A percentile compares a stretch with the other conserved stretches of the same genome.
Evolutionary conservation across 495 filamentous ascomycete genomes (phyloP).

Genomic region (Lophiotrema nucula): DNA sequence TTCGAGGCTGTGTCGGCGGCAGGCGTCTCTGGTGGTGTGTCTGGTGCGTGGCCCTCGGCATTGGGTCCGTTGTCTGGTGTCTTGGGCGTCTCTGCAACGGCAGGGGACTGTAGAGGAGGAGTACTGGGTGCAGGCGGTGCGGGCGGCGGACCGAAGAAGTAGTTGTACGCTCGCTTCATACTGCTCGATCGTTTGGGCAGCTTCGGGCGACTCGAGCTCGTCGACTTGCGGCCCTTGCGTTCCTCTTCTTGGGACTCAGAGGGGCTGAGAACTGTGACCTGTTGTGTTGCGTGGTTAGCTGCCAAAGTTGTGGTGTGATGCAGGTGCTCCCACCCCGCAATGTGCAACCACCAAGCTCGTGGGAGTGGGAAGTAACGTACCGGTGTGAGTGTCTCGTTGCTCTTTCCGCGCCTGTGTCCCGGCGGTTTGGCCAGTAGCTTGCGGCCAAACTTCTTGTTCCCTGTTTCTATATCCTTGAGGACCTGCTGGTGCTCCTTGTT

Average conservation of each 20-base stretch:
- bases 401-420: slow-evolving; percentile 27
- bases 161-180: slow-evolving; percentile 35
- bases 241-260: slow-evolving; percentile 10
- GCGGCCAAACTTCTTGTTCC: slow-evolving; percentile 27
- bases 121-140: slow-evolving; percentile 15
- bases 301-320: background rate
- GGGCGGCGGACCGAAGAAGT: slow-evolving; percentile 29
- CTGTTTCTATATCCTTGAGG: slow-evolving; percentile 28
- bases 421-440: slow-evolving; percentile 25
- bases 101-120: slow-evolving; percentile 4
- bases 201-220: slow-evolving; percentile 23
- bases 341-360: too few species aligned
- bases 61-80: background rate
- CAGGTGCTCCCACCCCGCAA: too few species aligned
- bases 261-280: slow-evolving; percentile 30
- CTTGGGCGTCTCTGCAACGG: background rate
- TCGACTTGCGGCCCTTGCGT: slow-evolving; percentile 26
- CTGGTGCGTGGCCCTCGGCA: background rate
- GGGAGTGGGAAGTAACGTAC: too few species aligned
- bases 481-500: slow-evolving; percentile 32
- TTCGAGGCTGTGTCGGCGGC: slow-evolving; percentile 7
- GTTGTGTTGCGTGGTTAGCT: too few species aligned
- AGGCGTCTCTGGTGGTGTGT: slow-evolving; percentile 27
- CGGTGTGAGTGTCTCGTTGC: slow-evolving; percentile 20
- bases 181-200: slow-evolving; percentile 32